Evolutionary conservation across 257 asterid genomes (phyloP).

Genomic region (Solanum chilense): DNA sequence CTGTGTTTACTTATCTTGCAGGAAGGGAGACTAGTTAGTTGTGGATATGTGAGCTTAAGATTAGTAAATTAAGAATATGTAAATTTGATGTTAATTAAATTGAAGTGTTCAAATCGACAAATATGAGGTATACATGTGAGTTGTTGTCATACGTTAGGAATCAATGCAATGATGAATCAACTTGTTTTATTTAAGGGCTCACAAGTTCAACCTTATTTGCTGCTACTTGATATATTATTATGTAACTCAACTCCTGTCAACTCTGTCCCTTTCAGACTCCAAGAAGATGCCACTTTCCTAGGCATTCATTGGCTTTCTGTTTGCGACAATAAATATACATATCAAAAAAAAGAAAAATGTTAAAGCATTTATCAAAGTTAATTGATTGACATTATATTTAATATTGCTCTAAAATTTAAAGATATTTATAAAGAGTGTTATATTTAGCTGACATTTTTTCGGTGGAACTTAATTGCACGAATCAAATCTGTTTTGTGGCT

Average conservation of each 20-base stretch:
- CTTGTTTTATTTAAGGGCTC: neutral
- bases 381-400: neutral
- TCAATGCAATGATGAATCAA: neutral
- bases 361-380: no score
- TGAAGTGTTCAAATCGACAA: neutral
- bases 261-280: neutral
- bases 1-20: neutral
- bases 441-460: no score
- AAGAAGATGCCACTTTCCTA: neutral
- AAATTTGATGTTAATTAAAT: neutral
- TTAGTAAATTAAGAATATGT: neutral
- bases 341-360: no score
- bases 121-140: constrained; percentile 6
- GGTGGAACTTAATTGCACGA: neutral
- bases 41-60: neutral
- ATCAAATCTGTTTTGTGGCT: neutral
- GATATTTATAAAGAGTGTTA: neutral
- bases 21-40: neutral
- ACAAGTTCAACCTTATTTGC: neutral
- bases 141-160: neutral
- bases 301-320: neutral
- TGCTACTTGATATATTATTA: neutral
- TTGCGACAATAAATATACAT: neutral
- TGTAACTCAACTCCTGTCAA: neutral
- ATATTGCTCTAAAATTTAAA: no score